Base-by-base conservation (phyloP, 441 rosid species). In the Gossypium schwendimanii region DNA sequence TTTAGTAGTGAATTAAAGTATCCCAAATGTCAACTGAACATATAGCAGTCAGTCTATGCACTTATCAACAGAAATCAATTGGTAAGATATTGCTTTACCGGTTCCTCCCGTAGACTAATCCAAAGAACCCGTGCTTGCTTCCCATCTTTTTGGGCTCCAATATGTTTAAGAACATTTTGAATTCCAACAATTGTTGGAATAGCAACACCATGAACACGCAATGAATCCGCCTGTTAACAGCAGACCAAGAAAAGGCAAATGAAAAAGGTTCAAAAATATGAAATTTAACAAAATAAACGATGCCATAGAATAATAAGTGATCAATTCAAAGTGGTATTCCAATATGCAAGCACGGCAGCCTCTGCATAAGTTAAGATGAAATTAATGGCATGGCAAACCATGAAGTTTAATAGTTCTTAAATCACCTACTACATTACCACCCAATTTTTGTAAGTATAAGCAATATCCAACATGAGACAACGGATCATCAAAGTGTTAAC, bases 21-120 rank as follows among this genome's bases (percentile, higher is more conserved):
- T 24, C 63, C 61, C 53, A 55, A 50, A 50, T 9, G 62, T 10
- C 23, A 73, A 73, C 62, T 76, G 33, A 31, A 41, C 44, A 49
- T 11, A 45, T 11, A 45, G 49, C 57, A 72, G 41, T 53, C 31
- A 6, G 63, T 26, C 31, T 10, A 26, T 54, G 14, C 31, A 70
- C 15, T 65, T 50, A 24, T 12, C 64, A 50, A 36, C 31, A 58
- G 39, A 59, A 59, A 45, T 53, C 44, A 58, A 65, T 49, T 49
- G 26, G 31, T n/a, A 20, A 61, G n/a, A 31, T 60, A 73, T 57
- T 49, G 62, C 62, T 65, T 72, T 96, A 93, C 97, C 82, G 99
- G 98, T 79, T 96, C 99, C 83, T 93, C 99, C 0, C 98, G 94
- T 64, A 96, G 99, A 78, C 85, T 91, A 83, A 96, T 84, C 99